Base-by-base conservation (phyloP, 2,329 filamentous ascomycete genomes). In the Beauveria sp. region DNA sequence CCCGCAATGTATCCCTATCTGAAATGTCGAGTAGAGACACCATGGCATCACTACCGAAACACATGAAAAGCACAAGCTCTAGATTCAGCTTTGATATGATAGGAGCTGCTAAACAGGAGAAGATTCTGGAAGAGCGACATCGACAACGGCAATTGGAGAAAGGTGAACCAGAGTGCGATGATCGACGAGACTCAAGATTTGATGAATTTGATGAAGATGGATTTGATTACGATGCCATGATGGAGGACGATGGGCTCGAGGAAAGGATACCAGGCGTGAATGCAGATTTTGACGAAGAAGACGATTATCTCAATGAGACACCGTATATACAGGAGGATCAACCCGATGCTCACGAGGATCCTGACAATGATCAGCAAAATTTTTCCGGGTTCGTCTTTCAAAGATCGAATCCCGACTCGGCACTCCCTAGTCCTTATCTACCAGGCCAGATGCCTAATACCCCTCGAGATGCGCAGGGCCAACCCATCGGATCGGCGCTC, bases 21-120 rank as follows among this genome's bases (percentile, higher is more conserved):
- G 77, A 77, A 4, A 69, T 76, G 14, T 83, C 82, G 0, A 70
- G 70, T 9, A 78, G 76, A 59, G 75, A 77, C 40, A 72, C 76
- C 1, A 70, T 78, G 2, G 81, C 80, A 7, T 78, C 80, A 1
- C 63, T 87, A 40, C 85, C 84, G 2, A 82, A 76, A 63, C 84
- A 87, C 64, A 87, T 88, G 84, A 88, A 87, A 72, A 92, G 89
- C 70, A 90, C 87, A 12, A 90, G 89, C 0, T 91, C 88, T 0
- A 80, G 90, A 16, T 92, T 93, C 69, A 92, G 89, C 67, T 93
- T 93, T 68, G 89, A 92, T 68, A 90, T 92, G 79, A 83, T 86
- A 18, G 87, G 87, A 5, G 84, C 84, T 6, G 88, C 88, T 16
- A 81, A 84, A 62, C 80, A 86, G 67, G 85, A 88, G 71, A 88